Conservation (phyloP, 306 rosid species). For the Pachyrhizus erosus region DNA sequence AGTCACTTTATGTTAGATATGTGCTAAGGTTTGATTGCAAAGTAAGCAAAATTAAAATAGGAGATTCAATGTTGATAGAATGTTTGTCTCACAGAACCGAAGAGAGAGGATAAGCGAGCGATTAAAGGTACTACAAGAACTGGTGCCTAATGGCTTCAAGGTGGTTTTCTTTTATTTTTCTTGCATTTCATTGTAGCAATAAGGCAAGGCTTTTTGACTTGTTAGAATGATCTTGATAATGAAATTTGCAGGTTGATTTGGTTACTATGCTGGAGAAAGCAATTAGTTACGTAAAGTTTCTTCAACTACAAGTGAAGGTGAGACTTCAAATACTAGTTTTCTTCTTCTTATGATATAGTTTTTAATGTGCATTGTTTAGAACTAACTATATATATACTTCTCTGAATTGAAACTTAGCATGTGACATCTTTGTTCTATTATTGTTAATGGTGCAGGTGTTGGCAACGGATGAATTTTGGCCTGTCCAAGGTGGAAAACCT, state of each 20-base stretch:
- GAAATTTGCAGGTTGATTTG: slow-evolving; percentile 75
- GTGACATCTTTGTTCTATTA: background rate
- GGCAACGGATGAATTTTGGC: slow-evolving; percentile 92
- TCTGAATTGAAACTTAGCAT: slow-evolving; percentile 15
- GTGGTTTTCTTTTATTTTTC: slow-evolving; percentile 33
- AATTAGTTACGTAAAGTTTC: slow-evolving; percentile 83
- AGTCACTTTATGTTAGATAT: slow-evolving; percentile 37
- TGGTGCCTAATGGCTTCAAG: slow-evolving; percentile 93
- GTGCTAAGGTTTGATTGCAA: slow-evolving; percentile 38
- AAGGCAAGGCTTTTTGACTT: background rate
- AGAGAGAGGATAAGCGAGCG: slow-evolving; percentile 92
- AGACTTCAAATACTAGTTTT: slow-evolving; percentile 9
- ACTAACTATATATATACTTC: background rate
- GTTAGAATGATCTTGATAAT: background rate
- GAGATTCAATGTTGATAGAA: slow-evolving; percentile 40
- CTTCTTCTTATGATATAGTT: slow-evolving; percentile 45
- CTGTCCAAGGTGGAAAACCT: slow-evolving; percentile 77
- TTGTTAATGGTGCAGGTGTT: slow-evolving; percentile 59
- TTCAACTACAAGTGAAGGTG: slow-evolving; percentile 92
- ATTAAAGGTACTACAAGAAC: slow-evolving; percentile 73
- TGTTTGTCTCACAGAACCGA: slow-evolving; percentile 74
- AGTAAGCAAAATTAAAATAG: slow-evolving; percentile 30
- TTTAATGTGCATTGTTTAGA: background rate
- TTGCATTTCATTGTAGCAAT: background rate
- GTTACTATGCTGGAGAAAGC: slow-evolving; percentile 97